phyloP scores from a whole-genome alignment of 345 rosid species.

The Cardiospermum halicacabum region DNA sequence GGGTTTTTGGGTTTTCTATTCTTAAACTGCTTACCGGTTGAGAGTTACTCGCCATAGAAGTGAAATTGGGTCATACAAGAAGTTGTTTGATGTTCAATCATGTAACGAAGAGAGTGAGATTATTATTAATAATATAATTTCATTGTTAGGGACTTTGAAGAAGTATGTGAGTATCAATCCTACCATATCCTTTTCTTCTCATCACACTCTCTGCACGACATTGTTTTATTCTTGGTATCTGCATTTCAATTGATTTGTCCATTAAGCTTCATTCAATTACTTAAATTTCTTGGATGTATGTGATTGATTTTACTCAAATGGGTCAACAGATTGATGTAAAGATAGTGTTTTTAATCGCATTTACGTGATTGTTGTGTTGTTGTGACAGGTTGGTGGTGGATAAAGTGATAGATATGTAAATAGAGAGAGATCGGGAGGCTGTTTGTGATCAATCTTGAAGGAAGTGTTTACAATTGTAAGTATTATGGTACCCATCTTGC shows the following conservation, averaged over 20 bases:
- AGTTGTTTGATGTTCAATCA: too few species aligned
- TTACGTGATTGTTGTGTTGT: not conserved
- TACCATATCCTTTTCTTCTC: not conserved
- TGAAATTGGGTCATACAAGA: too few species aligned
- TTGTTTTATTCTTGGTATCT: not conserved
- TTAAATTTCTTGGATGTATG: constrained; percentile 10
- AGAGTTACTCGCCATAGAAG: too few species aligned
- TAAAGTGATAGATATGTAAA: not conserved
- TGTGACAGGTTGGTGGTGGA: not conserved
- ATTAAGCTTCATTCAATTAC: not conserved
- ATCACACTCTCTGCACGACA: not conserved
- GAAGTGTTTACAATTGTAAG: constrained; percentile 60
- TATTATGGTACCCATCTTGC: constrained; percentile 71
- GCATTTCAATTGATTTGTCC: constrained; percentile 6
- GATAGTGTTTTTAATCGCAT: not conserved
- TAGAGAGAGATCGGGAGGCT: constrained; percentile 63
- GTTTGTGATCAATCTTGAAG: constrained; percentile 53
- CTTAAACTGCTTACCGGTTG: too few species aligned
- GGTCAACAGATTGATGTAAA: not conserved
- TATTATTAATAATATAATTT: too few species aligned
- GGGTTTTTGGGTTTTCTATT: too few species aligned
- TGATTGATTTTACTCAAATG: not conserved
- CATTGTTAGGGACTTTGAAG: too few species aligned
- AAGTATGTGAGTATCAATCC: too few species aligned
- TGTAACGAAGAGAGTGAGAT: too few species aligned